Evolutionary conservation across 352 stramenopile genomes (phyloP).

Genomic region (Phytopythium boreale): DNA sequence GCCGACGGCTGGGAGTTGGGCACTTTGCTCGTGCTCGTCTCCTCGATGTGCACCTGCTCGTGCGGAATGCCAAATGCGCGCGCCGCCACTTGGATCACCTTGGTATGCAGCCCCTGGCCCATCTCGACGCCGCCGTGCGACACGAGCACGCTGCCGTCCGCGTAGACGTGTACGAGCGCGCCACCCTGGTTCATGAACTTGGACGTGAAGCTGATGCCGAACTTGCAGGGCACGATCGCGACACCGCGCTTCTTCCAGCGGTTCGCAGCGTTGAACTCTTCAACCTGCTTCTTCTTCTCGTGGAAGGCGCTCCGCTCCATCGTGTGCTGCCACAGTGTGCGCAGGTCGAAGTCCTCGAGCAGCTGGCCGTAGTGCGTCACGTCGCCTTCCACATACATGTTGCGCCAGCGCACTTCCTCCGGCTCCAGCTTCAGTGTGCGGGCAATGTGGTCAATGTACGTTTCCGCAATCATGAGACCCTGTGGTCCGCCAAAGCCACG

Average conservation of each 20-base stretch:
- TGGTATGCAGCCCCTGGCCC: conserved; percentile 97
- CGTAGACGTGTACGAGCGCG: conserved; percentile 94
- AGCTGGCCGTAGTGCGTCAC: conserved; percentile 92
- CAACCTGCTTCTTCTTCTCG: conserved; percentile 59
- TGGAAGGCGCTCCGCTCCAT: conserved; percentile 69
- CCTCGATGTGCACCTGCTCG: conserved; percentile 92
- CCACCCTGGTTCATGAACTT: conserved; percentile 98
- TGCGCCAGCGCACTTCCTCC: conserved; percentile 75
- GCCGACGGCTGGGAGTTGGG: conserved; percentile 93
- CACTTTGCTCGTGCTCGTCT: conserved; percentile 94
- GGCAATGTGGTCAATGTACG: conserved; percentile 96
- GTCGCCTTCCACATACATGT: conserved; percentile 91
- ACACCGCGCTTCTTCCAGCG: conserved; percentile 92
- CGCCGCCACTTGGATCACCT: conserved; percentile 89
- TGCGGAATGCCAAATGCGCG: conserved; percentile 91
- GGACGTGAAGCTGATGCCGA: conserved; percentile 95
- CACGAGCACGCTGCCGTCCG: conserved; percentile 94
- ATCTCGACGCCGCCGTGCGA: conserved; percentile 97
- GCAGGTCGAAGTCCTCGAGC: conserved; percentile 91
- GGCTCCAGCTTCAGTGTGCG: conserved; percentile 63
- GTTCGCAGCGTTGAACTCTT: conserved; percentile 90
- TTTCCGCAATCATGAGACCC: conserved; percentile 89
- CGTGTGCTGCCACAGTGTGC: conserved; percentile 75
- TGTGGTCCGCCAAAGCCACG: conserved; percentile 95
- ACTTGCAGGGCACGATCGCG: conserved; percentile 85